Evolutionary conservation across 306 rosid genomes (phyloP), one percentile per base, ranked within the genome.

Genomic region (Casuarina equisetifolia): DNA sequence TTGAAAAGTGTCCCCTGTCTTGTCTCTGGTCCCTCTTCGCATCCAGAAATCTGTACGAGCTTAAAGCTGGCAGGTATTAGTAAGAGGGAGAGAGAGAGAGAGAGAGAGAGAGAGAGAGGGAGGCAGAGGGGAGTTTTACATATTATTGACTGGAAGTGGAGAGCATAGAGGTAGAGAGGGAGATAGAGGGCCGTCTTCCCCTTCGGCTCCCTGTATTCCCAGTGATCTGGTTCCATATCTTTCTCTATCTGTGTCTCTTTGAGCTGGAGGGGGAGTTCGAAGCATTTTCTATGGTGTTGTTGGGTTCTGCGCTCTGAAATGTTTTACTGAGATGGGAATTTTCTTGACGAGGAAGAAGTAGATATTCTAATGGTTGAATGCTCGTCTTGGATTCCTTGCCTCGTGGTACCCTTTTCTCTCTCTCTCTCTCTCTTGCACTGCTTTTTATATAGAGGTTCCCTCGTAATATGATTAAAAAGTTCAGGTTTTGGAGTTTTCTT

Each of bases 151-250:
- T 0, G 5, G 3, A 25, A 48, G 51, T 48, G 36, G 15, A 20
- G 13, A 57, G 39, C 20, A 7, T 12, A n/a, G 7, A 1, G 2
- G 62, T 7, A 19, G 36, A 55, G 36, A 19, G 62, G 25, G 62
- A 58, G 64, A 58, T 38, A 76, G 32, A 76, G 68, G 42, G 44
- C 43, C 35, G 74, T 75, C 72, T 75, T 75, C 57, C 59, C 81
- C 80, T 20, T 69, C 49, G 67, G 53, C 44, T 19, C 35, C 55
- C 55, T 55, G 76, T 57, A 25, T 25, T 42, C 73, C 67, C 72
- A 42, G 35, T 61, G 76, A 66, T 66, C 50, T 75, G 80, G 70
- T 70, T 70, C 80, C 76, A 70, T 38, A 70, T 57, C 36, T 25
- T 55, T 49, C 55, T 77, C 43, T 67, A 2, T 53, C 43, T 55